Base-by-base conservation (phyloP, 495 filamentous ascomycete species). In the Penicillium longicatenatum region DNA sequence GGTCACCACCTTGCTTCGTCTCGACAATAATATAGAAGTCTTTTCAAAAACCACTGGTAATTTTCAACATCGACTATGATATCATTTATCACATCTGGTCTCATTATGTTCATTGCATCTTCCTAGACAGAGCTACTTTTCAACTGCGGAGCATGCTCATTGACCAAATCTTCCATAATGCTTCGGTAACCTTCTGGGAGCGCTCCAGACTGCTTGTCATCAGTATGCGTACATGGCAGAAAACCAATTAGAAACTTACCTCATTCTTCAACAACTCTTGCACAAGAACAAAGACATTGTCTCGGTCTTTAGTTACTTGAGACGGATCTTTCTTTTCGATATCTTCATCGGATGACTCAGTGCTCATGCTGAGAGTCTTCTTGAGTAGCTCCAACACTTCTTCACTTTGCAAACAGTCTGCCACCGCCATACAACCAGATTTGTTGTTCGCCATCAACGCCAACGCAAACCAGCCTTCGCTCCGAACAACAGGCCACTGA, bases 391-490 rank as follows among this genome's bases (percentile, higher is more conserved):
- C 48, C 45, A 75, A 74, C 0, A 81, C 73, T 5, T 78, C 78
- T 19, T 76, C 69, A 8, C 77, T 71, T n/a, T 79, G 66, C 26
- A 89, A 59, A 20, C 78, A 72, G 37, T 76, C 70, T 6, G 77
- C 59, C 20, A 86, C 82, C n/a, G 77, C 70, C 22, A 63, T 54
- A 21, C 80, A 78, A 4, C 87, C 87, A 11, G 78, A 70, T 12
- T 65, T 59, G 33, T 61, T 73, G 21, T 73, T 76, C 9, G 83
- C 81, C 82, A 93, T 88, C 29, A 93, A 72, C 3, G 89, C 89
- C 16, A 93, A 74, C 4, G 86, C 84, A 65, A 93, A 91, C 75
- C 88, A 84, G 0, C 84, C 85, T 67, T 94, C 89, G 57, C 85
- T 85, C 9, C 86, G 79, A 16, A 93, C 76, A 21, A 86, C 78